Base-by-base conservation (phyloP, 352 stramenopile species). In the Phytophthora pistaciae region DNA sequence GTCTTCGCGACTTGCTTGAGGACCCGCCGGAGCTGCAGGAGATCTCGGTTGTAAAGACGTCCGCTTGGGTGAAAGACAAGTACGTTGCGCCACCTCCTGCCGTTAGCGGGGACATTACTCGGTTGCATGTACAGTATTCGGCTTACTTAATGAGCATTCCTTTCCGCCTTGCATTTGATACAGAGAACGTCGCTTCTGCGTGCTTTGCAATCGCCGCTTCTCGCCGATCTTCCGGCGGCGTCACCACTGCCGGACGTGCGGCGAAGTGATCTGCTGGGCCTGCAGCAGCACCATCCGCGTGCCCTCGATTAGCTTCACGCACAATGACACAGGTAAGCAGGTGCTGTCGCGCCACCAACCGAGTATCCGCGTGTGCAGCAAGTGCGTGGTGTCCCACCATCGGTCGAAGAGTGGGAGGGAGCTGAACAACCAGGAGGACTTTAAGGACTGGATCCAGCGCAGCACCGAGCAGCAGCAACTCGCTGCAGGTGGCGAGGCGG, bases 171-270 rank as follows among this genome's bases (percentile, higher is more conserved):
- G 25, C 38, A 14, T 68, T 29, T 72, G 63, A 66, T 52, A 48
- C 59, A 90, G 81, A 65, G 87, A 95, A 58, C 88, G 90, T 1
- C 87, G 90, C 54, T 94, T 87, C 59, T 96, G 90, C 58, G 83
- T 91, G 56, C 91, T 95, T 64, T 96, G 90, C 57, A 82, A 88
- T 44, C 84, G 85, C 16, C 84, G 87, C 44, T 96, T 96, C 70
- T 93, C 87, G 16, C 77, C 90, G 5, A 90, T 96, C 58, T 95
- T 96, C 54, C 88, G 90, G 33, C 87, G 90, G 1, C 86, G 87
- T n/a, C 91, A 97, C 61, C 91, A 97, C 63, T 97, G 91, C 68
- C 89, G 91, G 48, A 93, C 86, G 31, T 97, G 91, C 53, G 91
- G 91, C 7, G 88, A 95, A 78, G 85, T 97, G 40, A 95, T 97